Base-by-base conservation (phyloP, 345 rosid species). In the Citrus hindsii region DNA sequence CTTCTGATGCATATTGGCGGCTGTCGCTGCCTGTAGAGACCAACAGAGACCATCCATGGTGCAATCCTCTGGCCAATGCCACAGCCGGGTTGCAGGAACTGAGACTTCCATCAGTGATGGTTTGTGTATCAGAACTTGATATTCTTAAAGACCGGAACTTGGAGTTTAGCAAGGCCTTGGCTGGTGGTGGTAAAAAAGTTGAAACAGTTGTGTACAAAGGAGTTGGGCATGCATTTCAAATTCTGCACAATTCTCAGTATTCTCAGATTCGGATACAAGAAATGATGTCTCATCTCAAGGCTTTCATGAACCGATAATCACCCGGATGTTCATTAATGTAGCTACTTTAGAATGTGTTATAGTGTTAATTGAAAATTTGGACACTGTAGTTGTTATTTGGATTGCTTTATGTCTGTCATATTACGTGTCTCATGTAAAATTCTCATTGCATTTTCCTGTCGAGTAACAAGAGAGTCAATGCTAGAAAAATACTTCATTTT, bases 1-100 rank as follows among this genome's bases (percentile, higher is more conserved):
- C 88, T 61, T 91, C 93, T 0, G 97, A 95, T 79, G 75, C 94
- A 1, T 95, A 90, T 62, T 95, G 98, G 98, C 88, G 97, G 27
- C 65, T 93, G 14, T 90, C 98, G 3, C 79, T 93, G 46, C 98
- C 98, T 30, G 35, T 81, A 4, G 97, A 93, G 24, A 79, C 85
- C n/a, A 87, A 78, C 63, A 86, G 94, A 25, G 94, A 95, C 76
- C 98, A 95, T 84, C 93, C 87, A 27, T 93, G 95, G 94, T 92
- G 98, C 80, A 95, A 95, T 75, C 98, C 92, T 70, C 65, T 80
- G 1, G 80, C 48, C 69, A 77, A 76, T 69, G 76, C 70, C 53
- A 67, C 79, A 0, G 33, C 40, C 69, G 82, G 77, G 76, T 60
- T 76, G 77, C 76, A 73, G 69, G 75, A 73, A 38, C 19, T 51